Evolutionary conservation across 306 rosid genomes (phyloP).

Genomic region (Cucumis cinereus): DNA sequence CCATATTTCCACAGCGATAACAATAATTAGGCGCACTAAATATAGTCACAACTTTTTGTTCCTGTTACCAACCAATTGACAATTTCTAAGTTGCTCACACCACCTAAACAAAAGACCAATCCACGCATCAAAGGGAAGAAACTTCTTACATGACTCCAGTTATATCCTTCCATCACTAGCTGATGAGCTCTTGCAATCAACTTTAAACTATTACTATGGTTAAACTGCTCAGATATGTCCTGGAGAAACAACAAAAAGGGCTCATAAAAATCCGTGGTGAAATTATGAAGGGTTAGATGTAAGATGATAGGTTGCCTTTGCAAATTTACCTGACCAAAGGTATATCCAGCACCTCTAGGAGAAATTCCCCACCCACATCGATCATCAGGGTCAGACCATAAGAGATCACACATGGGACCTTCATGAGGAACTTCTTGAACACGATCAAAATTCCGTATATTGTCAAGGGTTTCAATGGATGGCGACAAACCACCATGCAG

Average conservation of each 20-base stretch:
- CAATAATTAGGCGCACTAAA: constrained; percentile 94
- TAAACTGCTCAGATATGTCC: constrained; percentile 96
- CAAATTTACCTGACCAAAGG: constrained; percentile 72
- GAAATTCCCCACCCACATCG: constrained; percentile 99
- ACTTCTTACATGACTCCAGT: constrained; percentile 76
- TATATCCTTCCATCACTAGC: constrained; percentile 97
- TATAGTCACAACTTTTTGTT: constrained; percentile 91
- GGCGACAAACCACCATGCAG: constrained; percentile 94
- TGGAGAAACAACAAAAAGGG: constrained; percentile 14
- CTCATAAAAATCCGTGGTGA: neutral
- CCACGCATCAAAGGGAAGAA: neutral
- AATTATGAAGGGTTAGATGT: neutral
- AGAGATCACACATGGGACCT: constrained; percentile 96
- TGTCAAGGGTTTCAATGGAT: constrained; percentile 87
- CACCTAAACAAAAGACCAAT: constrained; percentile 1
- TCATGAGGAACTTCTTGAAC: constrained; percentile 98
- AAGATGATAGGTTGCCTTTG: neutral
- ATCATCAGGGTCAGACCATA: constrained; percentile 96
- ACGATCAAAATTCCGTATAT: constrained; percentile 83
- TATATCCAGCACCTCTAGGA: constrained; percentile 92
- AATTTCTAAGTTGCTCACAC: neutral
- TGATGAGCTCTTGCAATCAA: constrained; percentile 97
- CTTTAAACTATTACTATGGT: constrained; percentile 81
- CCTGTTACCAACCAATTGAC: constrained; percentile 30
- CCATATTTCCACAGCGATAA: constrained; percentile 96